Base-by-base conservation (phyloP, 1,139 yeast species). In the Debaryomycetaceae sp. region DNA sequence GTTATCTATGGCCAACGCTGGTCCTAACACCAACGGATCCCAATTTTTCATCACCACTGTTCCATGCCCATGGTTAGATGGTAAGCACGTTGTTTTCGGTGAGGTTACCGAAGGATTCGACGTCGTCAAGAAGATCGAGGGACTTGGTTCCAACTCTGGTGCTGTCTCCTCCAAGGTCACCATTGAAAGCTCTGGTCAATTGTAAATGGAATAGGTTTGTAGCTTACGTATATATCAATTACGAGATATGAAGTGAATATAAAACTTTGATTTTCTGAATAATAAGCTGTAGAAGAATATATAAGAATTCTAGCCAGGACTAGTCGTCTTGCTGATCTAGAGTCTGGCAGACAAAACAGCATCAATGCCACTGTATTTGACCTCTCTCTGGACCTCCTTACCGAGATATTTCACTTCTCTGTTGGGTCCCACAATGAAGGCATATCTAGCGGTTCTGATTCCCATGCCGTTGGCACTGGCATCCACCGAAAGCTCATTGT, bases 21-120 rank as follows among this genome's bases (percentile, higher is more conserved):
- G 98, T 65, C 96, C 96, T 73, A 88, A 91, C 91, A 91, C 98
- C 82, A 92, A 92, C 78, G 98, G 98, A 54, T 91, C 98, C 46
- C 98, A 92, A 77, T 92, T 92, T 79, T 92, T 92, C 82, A 81
- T 92, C 73, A 92, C 98, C 79, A 91, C 98, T 49, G 97, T 91
- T 46, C 80, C 89, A 60, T 77, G 87, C 69, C 87, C 96, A 55
- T 91, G 98, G 97, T 83, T 92, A 73, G 98, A 92, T 66, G 98
- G 98, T 67, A 86, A 85, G 78, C 98, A 92, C 84, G 97, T 89
- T 70, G 98, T 92, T 52, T 92, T 91, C 60, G 98, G 98, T 69
- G 97, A 91, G 78, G 97, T 92, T 56, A 67, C 73, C 56, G 96
- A 89, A 44, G 98, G 98, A 61, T 71, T 74, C 65, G 96, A 91